These are phyloP conservation scores for Cercospora sojina DNA, from an alignment of 2,329 filamentous ascomycete species.

Conservation along the genomic window DNA sequence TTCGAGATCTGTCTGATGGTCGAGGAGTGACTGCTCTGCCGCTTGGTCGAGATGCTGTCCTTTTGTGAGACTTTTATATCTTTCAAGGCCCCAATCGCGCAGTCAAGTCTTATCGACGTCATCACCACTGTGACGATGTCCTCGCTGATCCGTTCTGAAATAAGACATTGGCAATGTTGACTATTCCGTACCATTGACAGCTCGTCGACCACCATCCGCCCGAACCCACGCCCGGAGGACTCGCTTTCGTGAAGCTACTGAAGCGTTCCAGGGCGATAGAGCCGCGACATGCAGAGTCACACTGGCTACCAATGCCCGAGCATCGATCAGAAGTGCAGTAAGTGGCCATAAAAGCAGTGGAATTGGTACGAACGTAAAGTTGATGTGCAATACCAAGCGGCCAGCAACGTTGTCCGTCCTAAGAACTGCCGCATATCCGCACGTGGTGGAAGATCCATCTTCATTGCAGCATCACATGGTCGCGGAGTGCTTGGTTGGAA, in stretches of 20 bases:
- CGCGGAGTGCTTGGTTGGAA: neutral
- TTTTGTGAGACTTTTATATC: neutral
- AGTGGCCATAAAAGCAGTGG: neutral
- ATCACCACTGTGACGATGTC: neutral
- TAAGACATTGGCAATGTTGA: neutral
- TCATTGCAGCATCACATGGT: neutral
- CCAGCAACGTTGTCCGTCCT: neutral
- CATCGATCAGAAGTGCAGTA: neutral
- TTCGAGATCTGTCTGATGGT: neutral
- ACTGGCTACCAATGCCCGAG: neutral
- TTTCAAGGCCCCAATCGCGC: neutral
- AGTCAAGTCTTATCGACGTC: neutral
- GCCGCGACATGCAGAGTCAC: neutral
- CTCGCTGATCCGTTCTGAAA: neutral
- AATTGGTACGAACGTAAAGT: neutral
- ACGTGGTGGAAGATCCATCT: neutral
- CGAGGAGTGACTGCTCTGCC: neutral
- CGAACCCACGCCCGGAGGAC: neutral
- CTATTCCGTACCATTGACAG: neutral
- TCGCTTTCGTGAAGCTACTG: neutral
- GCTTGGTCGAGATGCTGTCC: neutral
- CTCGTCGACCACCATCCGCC: neutral
- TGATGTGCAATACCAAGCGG: neutral
- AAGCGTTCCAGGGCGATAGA: neutral
- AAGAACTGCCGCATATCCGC: neutral